phyloP scores from a whole-genome alignment of 441 rosid genomes.

The Kokia cookei region DNA sequence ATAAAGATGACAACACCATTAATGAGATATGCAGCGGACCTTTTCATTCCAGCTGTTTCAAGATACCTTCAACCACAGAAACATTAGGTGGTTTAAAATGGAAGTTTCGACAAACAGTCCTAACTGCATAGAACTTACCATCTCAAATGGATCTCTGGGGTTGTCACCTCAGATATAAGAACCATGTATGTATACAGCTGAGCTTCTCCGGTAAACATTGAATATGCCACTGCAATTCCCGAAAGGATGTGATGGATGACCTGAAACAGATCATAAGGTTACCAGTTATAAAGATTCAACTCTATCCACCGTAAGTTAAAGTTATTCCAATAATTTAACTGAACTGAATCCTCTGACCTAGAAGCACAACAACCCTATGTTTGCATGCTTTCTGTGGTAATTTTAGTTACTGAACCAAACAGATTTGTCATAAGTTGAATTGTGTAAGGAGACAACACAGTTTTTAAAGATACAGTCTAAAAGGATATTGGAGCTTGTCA shows the following conservation, averaged over 20 bases:
- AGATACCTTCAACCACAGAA: slow-evolving; percentile 15
- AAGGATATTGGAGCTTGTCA: not conserved
- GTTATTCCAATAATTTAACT: not conserved
- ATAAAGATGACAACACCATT: slow-evolving; percentile 54
- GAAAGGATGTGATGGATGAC: slow-evolving; percentile 50
- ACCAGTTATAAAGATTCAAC: not conserved
- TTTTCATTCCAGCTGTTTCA: slow-evolving; percentile 45
- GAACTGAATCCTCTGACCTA: not conserved
- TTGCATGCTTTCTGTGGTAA: not conserved
- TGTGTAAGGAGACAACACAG: not conserved
- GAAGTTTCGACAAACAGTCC: not conserved
- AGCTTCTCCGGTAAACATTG: slow-evolving; percentile 64
- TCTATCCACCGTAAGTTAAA: not conserved
- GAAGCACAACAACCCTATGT: not conserved
- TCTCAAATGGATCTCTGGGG: slow-evolving; percentile 56
- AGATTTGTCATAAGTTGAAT: not conserved
- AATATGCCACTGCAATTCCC: slow-evolving; percentile 42
- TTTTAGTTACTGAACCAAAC: not conserved
- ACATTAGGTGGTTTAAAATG: not conserved
- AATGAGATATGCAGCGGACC: slow-evolving; percentile 42
- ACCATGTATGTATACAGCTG: slow-evolving; percentile 65
- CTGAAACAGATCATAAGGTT: slow-evolving; percentile 28
- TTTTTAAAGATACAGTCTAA: not conserved
- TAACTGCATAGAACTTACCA: slow-evolving; percentile 27
- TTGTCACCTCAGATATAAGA: slow-evolving; percentile 55